A percentile compares a stretch with the other conserved stretches of the same genome.
These are phyloP conservation scores for Cylindricascospora bacillispora DNA, from an alignment of 1,139 yeast species.

Conservation along the genomic window DNA sequence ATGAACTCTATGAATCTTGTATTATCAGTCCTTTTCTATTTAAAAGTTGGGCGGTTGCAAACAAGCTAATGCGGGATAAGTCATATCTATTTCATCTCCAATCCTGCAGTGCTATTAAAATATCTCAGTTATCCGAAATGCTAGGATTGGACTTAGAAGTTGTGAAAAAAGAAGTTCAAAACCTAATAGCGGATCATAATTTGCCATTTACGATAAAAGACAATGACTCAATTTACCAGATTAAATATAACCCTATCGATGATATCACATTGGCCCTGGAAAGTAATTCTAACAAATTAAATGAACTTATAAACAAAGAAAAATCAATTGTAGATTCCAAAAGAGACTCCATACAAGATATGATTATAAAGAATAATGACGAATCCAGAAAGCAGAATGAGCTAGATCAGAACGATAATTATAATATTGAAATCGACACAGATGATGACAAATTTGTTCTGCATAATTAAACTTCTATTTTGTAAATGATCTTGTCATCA, in stretches of 20 bases:
- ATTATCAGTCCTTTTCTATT: constrained; percentile 10
- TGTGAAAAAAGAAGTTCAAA: constrained; percentile 11
- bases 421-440: too few species aligned
- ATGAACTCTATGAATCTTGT: constrained; percentile 9
- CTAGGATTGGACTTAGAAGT: constrained; percentile 11
- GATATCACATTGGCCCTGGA: constrained; percentile 6
- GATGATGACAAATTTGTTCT: too few species aligned
- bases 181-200: constrained; percentile 10
- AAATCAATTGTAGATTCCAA: too few species aligned
- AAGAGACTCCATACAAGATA: too few species aligned
- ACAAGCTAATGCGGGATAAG: constrained; percentile 15
- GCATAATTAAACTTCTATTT: too few species aligned
- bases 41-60: constrained; percentile 13
- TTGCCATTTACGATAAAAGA: too few species aligned
- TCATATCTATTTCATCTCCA: constrained; percentile 20
- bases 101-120: constrained; percentile 12
- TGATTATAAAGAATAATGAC: too few species aligned
- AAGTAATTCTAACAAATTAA: constrained; percentile 6
- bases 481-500: too few species aligned
- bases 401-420: too few species aligned
- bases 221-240: too few species aligned
- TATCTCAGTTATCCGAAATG: constrained; percentile 17
- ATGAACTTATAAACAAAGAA: constrained; percentile 6
- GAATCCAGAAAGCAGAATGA: too few species aligned
- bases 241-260: too few species aligned